Evolutionary conservation across 2,329 filamentous ascomycete genomes (phyloP).

Genomic region (Fusarium tuaranense): DNA sequence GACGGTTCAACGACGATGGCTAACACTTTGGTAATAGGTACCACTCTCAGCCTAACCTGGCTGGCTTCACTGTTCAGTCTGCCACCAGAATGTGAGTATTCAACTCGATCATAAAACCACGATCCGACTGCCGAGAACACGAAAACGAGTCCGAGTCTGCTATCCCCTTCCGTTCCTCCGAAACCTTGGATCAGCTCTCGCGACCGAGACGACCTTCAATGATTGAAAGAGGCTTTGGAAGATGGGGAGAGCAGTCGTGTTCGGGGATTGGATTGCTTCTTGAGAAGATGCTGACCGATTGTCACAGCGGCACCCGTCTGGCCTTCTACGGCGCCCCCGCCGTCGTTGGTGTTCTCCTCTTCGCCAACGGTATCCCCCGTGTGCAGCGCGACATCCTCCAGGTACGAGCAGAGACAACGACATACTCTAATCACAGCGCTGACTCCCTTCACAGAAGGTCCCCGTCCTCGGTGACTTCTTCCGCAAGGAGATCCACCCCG

Average conservation of each 20-base stretch:
- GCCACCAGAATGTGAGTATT: conserved; percentile 63
- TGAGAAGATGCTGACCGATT: conserved; percentile 25
- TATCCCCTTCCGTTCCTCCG: conserved; percentile 38
- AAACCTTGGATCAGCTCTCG: conserved; percentile 9
- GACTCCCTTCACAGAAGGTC: conserved; percentile 59
- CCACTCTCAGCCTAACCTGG: conserved; percentile 67
- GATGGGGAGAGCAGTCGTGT: not conserved
- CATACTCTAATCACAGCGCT: conserved; percentile 22
- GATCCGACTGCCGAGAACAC: conserved; percentile 7
- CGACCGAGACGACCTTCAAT: not conserved
- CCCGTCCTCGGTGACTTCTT: conserved; percentile 65
- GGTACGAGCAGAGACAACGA: conserved; percentile 51
- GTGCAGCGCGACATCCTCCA: conserved; percentile 70
- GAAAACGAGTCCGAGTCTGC: conserved; percentile 17
- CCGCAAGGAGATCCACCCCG: conserved; percentile 65
- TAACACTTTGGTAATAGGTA: conserved; percentile 61
- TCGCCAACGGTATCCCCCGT: conserved; percentile 71
- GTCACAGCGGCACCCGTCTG: conserved; percentile 61
- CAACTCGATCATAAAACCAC: not conserved
- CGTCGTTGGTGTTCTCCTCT: conserved; percentile 69
- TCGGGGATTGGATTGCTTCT: not conserved
- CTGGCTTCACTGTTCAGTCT: conserved; percentile 63
- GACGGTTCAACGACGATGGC: conserved; percentile 20
- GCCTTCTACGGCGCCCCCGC: conserved; percentile 69
- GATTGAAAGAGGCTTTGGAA: not conserved